Conservation (phyloP, 257 asterid species). For the Plantago ovata region DNA sequence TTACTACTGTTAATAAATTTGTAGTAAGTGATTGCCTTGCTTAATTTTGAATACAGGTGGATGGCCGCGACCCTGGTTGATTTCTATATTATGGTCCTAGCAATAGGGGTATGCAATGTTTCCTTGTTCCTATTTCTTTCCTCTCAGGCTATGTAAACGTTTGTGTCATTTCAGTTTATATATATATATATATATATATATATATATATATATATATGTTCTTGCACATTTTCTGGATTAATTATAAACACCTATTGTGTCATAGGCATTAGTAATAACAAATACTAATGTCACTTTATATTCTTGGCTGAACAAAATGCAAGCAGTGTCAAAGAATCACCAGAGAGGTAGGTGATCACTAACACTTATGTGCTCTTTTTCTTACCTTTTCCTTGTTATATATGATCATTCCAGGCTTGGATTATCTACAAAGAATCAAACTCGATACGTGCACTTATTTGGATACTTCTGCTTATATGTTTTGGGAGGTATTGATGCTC, state of each 20-base stretch:
- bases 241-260: too few species aligned
- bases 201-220: too few species aligned
- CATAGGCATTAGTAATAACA: too few species aligned
- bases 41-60: slow-evolving; percentile 56
- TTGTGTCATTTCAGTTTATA: background rate
- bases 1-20: too few species aligned
- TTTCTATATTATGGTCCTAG: slow-evolving; percentile 54
- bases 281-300: too few species aligned
- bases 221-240: background rate
- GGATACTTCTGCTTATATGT: slow-evolving; percentile 60
- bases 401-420: slow-evolving; percentile 62
- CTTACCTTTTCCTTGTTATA: background rate
- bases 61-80: slow-evolving; percentile 70
- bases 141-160: background rate
- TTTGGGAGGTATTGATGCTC: slow-evolving; percentile 60
- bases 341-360: slow-evolving; percentile 1
- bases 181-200: too few species aligned
- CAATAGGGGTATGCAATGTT: slow-evolving; percentile 48
- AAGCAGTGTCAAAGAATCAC: too few species aligned
- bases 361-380: slow-evolving; percentile 1
- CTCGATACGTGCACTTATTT: slow-evolving; percentile 54
- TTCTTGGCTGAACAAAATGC: too few species aligned
- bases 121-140: slow-evolving; percentile 9
- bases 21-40: background rate
- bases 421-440: slow-evolving; percentile 60